Conservation (phyloP, 306 rosid species). For the Glycine tomentella region DNA sequence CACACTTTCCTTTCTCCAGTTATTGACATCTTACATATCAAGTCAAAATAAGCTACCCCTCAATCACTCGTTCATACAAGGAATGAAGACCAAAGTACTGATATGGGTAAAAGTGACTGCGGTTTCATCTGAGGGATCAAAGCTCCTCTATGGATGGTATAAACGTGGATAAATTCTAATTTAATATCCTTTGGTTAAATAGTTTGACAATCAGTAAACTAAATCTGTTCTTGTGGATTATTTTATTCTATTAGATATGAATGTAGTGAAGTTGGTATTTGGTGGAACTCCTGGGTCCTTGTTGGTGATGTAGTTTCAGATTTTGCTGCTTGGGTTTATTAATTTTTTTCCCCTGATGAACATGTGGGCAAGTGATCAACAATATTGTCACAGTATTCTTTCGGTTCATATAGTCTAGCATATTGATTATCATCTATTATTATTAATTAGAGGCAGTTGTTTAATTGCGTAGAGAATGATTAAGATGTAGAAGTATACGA, state of each 20-base stretch:
- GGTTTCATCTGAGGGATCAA: conserved; percentile 77
- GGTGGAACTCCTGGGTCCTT: conserved; percentile 25
- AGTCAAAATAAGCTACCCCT: background rate
- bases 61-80: conserved; percentile 58
- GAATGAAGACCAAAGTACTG: conserved; percentile 91
- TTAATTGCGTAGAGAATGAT: too few species aligned
- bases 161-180: conserved; percentile 58
- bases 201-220: conserved; percentile 4
- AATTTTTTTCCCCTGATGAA: too few species aligned
- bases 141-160: conserved; percentile 86
- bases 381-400: too few species aligned
- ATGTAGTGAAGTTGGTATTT: conserved; percentile 26
- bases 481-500: too few species aligned
- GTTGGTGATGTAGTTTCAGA: background rate
- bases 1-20: background rate
- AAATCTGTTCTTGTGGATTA: conserved; percentile 21
- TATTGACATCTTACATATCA: background rate
- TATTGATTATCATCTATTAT: too few species aligned
- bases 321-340: too few species aligned
- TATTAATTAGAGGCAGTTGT: too few species aligned
- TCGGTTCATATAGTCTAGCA: too few species aligned
- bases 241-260: conserved; percentile 29
- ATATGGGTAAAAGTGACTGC: conserved; percentile 86
- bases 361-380: too few species aligned
- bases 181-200: conserved; percentile 18